phyloP scores from a whole-genome alignment of 2,329 filamentous ascomycete genomes.

The Nemania sp. region DNA sequence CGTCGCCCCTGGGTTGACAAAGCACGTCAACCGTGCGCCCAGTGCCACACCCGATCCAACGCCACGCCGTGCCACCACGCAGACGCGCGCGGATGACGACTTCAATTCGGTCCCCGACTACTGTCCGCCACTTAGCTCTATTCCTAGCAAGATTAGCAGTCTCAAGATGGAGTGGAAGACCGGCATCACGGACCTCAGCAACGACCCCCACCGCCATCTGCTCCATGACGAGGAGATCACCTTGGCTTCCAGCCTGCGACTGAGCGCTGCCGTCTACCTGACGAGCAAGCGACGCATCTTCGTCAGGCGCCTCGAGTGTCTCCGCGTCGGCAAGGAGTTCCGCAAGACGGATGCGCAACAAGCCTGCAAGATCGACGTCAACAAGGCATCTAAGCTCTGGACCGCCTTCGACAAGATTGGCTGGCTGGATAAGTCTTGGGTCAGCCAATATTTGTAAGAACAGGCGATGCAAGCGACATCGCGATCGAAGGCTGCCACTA shows the following conservation, averaged over 20 bases:
- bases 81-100: slow-evolving; percentile 81
- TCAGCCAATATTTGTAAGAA: slow-evolving; percentile 44
- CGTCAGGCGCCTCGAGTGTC: slow-evolving; percentile 70
- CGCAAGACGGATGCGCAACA: slow-evolving; percentile 95
- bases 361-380: slow-evolving; percentile 97
- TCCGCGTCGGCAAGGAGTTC: slow-evolving; percentile 77
- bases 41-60: slow-evolving; percentile 56
- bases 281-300: slow-evolving; percentile 95
- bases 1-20: slow-evolving; percentile 28
- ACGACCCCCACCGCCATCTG: slow-evolving; percentile 69
- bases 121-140: slow-evolving; percentile 69
- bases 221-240: slow-evolving; percentile 79
- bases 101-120: slow-evolving; percentile 73
- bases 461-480: not conserved
- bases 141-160: slow-evolving; percentile 68
- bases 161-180: slow-evolving; percentile 91
- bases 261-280: slow-evolving; percentile 87
- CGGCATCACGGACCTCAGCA: slow-evolving; percentile 73
- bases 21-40: slow-evolving; percentile 38
- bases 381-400: slow-evolving; percentile 94
- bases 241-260: slow-evolving; percentile 76
- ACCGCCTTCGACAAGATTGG: slow-evolving; percentile 84
- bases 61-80: slow-evolving; percentile 57
- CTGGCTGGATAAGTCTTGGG: slow-evolving; percentile 69
- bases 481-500: slow-evolving; percentile 28